phyloP scores from a whole-genome alignment of 176 grass and related monocot genomes.

The Dactylis glomerata region DNA sequence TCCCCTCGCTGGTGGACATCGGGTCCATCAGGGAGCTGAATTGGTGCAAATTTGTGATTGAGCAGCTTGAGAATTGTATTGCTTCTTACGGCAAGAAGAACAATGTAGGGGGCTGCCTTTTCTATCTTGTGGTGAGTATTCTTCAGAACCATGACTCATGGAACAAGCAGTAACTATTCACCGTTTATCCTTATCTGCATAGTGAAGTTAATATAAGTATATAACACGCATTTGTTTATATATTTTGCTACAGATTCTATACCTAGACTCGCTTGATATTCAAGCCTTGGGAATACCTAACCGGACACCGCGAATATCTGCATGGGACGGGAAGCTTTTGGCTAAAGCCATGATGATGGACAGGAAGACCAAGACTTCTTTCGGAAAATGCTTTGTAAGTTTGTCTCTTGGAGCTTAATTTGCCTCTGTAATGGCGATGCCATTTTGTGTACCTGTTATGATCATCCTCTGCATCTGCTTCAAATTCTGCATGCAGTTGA shows the following conservation, averaged over 20 bases:
- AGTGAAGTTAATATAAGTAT: not conserved
- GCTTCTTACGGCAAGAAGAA: not conserved
- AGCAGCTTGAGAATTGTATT: not conserved
- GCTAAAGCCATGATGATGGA: not conserved
- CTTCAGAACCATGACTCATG: not conserved
- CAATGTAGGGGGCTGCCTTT: not conserved
- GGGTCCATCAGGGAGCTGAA: conserved; percentile 10
- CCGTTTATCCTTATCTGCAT: not conserved
- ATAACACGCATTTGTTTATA: not conserved
- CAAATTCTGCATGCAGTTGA: conserved; percentile 10
- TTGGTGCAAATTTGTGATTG: conserved; percentile 3
- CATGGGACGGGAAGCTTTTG: conserved; percentile 10
- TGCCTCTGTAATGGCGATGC: not conserved
- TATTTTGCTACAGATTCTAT: not conserved
- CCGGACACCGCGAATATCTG: not conserved
- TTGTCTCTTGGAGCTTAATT: not conserved
- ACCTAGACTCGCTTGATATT: conserved; percentile 17
- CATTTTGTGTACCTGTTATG: not conserved
- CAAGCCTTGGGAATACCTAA: not conserved
- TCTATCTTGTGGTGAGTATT: not conserved
- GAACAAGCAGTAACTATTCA: not conserved
- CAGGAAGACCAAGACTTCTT: not conserved
- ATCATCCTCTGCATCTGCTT: not conserved
- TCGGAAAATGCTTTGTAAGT: conserved; percentile 20
- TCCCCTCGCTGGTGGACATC: not conserved